Percentiles rank a stretch among this genome's conserved stretches.
Evolutionary conservation across 345 rosid genomes (phyloP).

Genomic region (Dipteronia dyeriana): DNA sequence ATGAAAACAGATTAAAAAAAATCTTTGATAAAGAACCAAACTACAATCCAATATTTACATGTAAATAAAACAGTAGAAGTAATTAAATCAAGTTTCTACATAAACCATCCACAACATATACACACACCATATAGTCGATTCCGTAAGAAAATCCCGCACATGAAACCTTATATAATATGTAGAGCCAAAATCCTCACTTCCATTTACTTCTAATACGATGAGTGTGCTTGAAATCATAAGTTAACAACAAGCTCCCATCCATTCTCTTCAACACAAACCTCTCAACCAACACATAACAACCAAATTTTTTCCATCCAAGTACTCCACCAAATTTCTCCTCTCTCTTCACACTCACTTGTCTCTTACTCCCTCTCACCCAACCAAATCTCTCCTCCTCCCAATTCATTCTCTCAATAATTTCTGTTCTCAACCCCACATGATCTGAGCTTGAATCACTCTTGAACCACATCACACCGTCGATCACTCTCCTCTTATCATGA

Average conservation of each 20-base stretch:
- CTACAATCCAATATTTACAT: too few species aligned
- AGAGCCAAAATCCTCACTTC: conserved; percentile 24
- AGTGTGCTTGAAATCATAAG: conserved; percentile 56
- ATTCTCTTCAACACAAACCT: conserved; percentile 69
- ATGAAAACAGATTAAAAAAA: too few species aligned
- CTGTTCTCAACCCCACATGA: conserved; percentile 35
- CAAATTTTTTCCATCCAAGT: conserved; percentile 51
- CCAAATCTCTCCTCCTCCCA: conserved; percentile 46
- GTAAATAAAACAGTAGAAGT: too few species aligned
- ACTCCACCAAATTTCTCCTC: conserved; percentile 25
- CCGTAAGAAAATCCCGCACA: too few species aligned
- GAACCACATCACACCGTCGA: conserved; percentile 39
- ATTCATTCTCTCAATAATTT: conserved; percentile 41
- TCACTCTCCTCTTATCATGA: neutral
- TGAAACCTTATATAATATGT: too few species aligned
- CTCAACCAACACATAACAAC: conserved; percentile 65
- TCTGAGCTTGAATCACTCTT: neutral
- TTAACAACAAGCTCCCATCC: conserved; percentile 59
- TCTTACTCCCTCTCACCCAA: conserved; percentile 32
- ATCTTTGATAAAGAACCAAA: too few species aligned
- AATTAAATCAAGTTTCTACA: too few species aligned
- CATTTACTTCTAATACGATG: conserved; percentile 24
- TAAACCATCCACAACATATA: too few species aligned
- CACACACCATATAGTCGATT: neutral
- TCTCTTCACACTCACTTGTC: conserved; percentile 26